Percentiles rank a stretch among this genome's conserved stretches.
phyloP scores from a whole-genome alignment of 352 stramenopile genomes.

The Thraustochytrium striatum region DNA sequence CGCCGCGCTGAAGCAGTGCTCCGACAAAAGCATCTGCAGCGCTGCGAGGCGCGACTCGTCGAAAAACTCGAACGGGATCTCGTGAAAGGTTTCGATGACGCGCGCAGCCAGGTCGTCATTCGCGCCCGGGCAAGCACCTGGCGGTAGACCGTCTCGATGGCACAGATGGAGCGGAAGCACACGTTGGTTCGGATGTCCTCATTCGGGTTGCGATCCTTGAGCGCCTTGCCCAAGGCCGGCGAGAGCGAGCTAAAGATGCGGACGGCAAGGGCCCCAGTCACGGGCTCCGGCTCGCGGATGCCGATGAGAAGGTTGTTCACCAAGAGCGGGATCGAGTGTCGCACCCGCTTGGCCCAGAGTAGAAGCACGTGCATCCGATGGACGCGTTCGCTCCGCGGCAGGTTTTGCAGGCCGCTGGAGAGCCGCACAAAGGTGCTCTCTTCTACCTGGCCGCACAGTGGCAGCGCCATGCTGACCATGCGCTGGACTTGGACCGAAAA shows the following conservation, averaged over 20 bases:
- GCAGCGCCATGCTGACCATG: neutral
- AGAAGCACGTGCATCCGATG: conserved; percentile 30
- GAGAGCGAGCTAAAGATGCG: conserved; percentile 19
- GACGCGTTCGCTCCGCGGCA: neutral
- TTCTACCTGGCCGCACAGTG: neutral
- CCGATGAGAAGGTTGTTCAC: conserved; percentile 37
- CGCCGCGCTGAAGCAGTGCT: neutral
- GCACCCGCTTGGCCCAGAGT: conserved; percentile 1
- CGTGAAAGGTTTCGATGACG: neutral
- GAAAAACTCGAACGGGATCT: conserved; percentile 24
- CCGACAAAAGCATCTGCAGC: neutral
- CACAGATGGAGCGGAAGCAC: neutral
- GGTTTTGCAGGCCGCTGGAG: conserved; percentile 15
- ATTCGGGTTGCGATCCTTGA: neutral
- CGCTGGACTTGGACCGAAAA: neutral
- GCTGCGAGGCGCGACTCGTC: conserved; percentile 1
- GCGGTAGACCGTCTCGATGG: conserved; percentile 36
- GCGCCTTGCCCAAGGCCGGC: neutral
- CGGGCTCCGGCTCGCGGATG: conserved; percentile 14
- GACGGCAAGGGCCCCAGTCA: conserved; percentile 1
- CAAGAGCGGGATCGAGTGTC: neutral
- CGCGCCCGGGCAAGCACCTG: conserved; percentile 6
- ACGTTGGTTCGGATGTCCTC: neutral
- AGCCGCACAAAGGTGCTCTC: conserved; percentile 3
- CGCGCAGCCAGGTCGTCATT: neutral